Evolutionary conservation across 2,329 filamentous ascomycete species (phyloP), one percentile per base, ranked within the genome.

Genomic region (Ampelomyces quisqualis): DNA sequence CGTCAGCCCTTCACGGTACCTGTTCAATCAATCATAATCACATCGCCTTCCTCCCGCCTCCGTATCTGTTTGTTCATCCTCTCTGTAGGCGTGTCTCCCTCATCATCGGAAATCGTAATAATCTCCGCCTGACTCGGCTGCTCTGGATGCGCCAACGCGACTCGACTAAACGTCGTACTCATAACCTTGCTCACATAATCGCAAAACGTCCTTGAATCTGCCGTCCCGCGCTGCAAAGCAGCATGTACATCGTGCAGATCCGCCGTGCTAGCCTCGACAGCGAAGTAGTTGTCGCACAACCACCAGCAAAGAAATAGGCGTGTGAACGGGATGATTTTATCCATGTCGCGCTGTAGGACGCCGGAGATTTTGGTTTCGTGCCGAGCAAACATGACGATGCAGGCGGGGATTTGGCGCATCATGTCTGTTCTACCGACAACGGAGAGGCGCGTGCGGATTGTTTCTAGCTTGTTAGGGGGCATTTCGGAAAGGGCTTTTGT

Each of bases 401-500:
- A 66, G 1, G 43, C 42, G 4, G 29, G 23, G 2, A 67, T 55
- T 22, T 69, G 63, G 21, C 38, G 46, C 9, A 57, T 28, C 7
- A 67, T 41, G 13, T 49, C 38, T 0, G 33, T 14, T 35, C 53
- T 58, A 7, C 44, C 50, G 6, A 67, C 41, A 1, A 34, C 32
- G 2, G 22, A 35, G 5, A 67, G 30, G 8, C 62, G 53, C 2
- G 31, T 45, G 5, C 59, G 45, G 10, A 68, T 42, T 0, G 35
- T 46, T 19, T 62, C 60, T 6, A 51, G 46, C 5, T 60, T 49
- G 7, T 37, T 20, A 2, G 29, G n/a, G 7, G 15, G 36, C 44
- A 71, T 57, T 8, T 68, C 59, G 6, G 51, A 43, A 1, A 77
- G 52, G 2, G 70, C 47, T 36, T 74, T 73, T 34, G 75, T 69